Evolutionary conservation across 768 basidiomycete species (phyloP), one percentile per base, ranked within the genome.

Genomic region (Lanmaoa pseudosensibilis): DNA sequence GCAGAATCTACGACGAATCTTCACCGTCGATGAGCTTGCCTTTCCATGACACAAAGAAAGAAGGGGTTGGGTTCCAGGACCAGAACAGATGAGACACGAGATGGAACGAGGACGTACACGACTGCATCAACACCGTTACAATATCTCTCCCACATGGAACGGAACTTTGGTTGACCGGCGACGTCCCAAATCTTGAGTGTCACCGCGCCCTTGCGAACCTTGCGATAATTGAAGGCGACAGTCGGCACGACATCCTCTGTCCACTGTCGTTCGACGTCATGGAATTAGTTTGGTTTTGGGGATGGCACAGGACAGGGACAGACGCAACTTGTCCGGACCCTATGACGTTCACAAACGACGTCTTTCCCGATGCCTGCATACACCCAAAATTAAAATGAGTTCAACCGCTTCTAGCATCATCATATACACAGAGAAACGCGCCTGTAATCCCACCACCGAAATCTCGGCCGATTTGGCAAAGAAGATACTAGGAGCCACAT

Each of bases 201-300:
- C 1, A 96, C 86, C 57, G 93, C 95, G 13, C 92, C 93, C 65
- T 92, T 93, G 59, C 87, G 79, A 13, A 96, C 86, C 70, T 91
- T 92, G 19, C 91, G 81, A 65, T 94, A 86, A 64, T 94, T 94
- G 78, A 94, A 97, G 8, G 94, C 92, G 21, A 97, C 90, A 2
- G 94, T 97, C 1, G 94, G 94, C 0, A 94, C 94, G n/a, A 94
- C 92, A 52, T 96, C 94, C 76, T 95, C 92, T 56, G 90, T 92
- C 90, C 92, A 97, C 85, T 95, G 73, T 37, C 18, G 38, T 47
- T 48, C 32, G 5, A 36, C 16, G 15, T 34, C 36, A 32, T 37
- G 34, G n/a, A 30, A 52, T 48, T 39, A 59, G 56, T 16, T 37
- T 12, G 18, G 18, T 10, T 50, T 19, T n/a, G 5, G 18, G 15